Base-by-base conservation (phyloP, 2,329 filamentous ascomycete species). In the Fusarium gaditjirri region DNA sequence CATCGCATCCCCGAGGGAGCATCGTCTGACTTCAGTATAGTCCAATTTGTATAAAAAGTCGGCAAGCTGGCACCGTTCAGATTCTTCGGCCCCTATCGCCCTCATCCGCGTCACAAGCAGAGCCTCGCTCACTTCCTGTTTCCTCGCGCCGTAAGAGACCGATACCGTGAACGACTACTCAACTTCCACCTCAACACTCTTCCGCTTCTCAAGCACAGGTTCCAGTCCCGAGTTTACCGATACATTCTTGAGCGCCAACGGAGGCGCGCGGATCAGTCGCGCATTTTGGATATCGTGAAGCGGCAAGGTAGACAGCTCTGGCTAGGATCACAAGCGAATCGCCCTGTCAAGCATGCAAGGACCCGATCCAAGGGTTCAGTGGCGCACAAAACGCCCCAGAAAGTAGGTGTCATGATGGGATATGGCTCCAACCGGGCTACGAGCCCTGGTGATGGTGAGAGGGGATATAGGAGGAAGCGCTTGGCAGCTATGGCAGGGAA, bases 221-320 rank as follows among this genome's bases (percentile, higher is more conserved):
- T 93, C 13, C 94, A 97, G 82, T 91, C 91, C 41, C 89, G 90
- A 61, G 90, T 97, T 72, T 97, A 96, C 79, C 87, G 87, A 49
- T 93, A 91, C 71, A 86, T 97, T 62, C 84, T 95, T 70, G 85
- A 86, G 74, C 88, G 89, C 55, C 91, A 94, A 81, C 85, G 83
- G 52, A 87, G 84, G 74, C 85, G 87, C 68, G 81, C 82, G 73
- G 83, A 86, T 72, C 83, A 84, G 78, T 84, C 81, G 71, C 81
- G 84, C 53, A 79, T 87, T 68, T 76, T 87, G 68, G 85, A 87
- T 73, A 73, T 82, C 31, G 78, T 83, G 71, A 77, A 78, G 43
- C 77, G 81, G 63, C 82, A 83, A 70, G 81, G 83, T 75, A 81
- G 84, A 74, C 80, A 85, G 77, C 77, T 88, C 77, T 81, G 87